Conservation (phyloP, 192 early-diverging fungal genomes). For the Gryganskiella cystojenkinii region DNA sequence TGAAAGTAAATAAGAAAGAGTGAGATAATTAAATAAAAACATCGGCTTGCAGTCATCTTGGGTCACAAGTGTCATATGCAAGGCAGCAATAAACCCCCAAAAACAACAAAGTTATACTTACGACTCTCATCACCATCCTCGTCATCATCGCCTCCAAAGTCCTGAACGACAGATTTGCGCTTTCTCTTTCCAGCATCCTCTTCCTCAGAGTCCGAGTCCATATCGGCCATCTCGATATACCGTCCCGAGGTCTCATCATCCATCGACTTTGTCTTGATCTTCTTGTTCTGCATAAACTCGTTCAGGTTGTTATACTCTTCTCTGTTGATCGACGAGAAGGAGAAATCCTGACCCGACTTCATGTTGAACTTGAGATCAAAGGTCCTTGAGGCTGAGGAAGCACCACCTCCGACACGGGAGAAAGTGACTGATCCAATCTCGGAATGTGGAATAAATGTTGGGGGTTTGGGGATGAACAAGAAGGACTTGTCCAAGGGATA, state of each 20-base stretch:
- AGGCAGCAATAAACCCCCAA: no score
- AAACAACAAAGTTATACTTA: conserved; percentile 36
- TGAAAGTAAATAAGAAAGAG: conserved; percentile 3
- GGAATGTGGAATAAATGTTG: conserved; percentile 85
- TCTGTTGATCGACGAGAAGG: conserved; percentile 89
- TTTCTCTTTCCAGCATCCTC: conserved; percentile 48
- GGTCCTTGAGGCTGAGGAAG: conserved; percentile 73
- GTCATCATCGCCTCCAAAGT: conserved; percentile 61
- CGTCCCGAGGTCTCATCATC: conserved; percentile 41
- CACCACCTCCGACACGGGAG: conserved; percentile 74
- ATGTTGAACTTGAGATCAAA: conserved; percentile 97
- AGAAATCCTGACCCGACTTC: conserved; percentile 79
- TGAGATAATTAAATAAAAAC: conserved; percentile 19
- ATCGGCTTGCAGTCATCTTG: no score
- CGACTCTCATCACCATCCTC: conserved; percentile 69
- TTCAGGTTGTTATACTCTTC: conserved; percentile 90
- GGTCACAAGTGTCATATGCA: no score
- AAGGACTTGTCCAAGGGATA: conserved; percentile 96
- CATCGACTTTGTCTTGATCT: conserved; percentile 77
- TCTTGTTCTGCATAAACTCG: conserved; percentile 83
- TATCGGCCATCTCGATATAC: conserved; percentile 40
- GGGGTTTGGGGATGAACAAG: conserved; percentile 93
- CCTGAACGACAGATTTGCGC: conserved; percentile 32
- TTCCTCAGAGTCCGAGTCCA: conserved; percentile 41
- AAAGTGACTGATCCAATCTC: conserved; percentile 92